Evolutionary conservation across 1,284 basidiomycete species (phyloP).

Genomic region (Moniliophthora roreri): DNA sequence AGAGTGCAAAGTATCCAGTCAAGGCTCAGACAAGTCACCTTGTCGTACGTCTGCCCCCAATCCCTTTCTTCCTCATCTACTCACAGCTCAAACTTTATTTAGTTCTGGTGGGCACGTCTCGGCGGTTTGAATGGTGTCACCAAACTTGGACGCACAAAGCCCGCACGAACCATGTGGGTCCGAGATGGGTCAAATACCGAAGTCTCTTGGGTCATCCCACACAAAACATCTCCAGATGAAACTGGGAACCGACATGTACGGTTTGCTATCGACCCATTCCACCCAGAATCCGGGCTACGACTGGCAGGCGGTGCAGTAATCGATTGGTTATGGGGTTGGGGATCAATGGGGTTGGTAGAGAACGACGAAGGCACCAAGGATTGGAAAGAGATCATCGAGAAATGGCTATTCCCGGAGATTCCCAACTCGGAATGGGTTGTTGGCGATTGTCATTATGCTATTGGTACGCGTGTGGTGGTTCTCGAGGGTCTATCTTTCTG

Average conservation of each 20-base stretch:
- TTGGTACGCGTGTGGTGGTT: slow-evolving; percentile 13
- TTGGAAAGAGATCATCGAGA: slow-evolving; percentile 17
- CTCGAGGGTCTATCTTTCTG: neutral
- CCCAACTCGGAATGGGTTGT: slow-evolving; percentile 12
- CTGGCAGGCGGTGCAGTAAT: slow-evolving; percentile 18
- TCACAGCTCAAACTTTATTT: neutral
- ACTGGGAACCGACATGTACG: slow-evolving; percentile 15
- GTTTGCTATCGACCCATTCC: slow-evolving; percentile 18
- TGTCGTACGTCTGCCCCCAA: slow-evolving; percentile 9
- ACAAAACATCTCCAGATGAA: slow-evolving; percentile 15
- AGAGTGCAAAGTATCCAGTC: slow-evolving; percentile 19
- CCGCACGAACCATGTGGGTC: slow-evolving; percentile 12
- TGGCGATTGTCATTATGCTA: slow-evolving; percentile 16
- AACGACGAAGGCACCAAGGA: slow-evolving; percentile 18
- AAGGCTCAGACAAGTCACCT: slow-evolving; percentile 17
- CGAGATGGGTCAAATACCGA: slow-evolving; percentile 18
- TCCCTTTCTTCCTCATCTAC: neutral
- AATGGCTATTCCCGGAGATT: slow-evolving; percentile 19
- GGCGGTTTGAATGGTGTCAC: slow-evolving; percentile 17
- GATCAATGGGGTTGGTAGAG: slow-evolving; percentile 14
- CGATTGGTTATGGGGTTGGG: slow-evolving; percentile 14
- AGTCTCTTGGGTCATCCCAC: slow-evolving; percentile 17
- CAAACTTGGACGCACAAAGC: slow-evolving; percentile 11
- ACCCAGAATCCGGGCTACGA: slow-evolving; percentile 16
- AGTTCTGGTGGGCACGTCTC: slow-evolving; percentile 22